Evolutionary conservation across 352 stramenopile species (phyloP).

Genomic region (Phytophthora cryptogea): DNA sequence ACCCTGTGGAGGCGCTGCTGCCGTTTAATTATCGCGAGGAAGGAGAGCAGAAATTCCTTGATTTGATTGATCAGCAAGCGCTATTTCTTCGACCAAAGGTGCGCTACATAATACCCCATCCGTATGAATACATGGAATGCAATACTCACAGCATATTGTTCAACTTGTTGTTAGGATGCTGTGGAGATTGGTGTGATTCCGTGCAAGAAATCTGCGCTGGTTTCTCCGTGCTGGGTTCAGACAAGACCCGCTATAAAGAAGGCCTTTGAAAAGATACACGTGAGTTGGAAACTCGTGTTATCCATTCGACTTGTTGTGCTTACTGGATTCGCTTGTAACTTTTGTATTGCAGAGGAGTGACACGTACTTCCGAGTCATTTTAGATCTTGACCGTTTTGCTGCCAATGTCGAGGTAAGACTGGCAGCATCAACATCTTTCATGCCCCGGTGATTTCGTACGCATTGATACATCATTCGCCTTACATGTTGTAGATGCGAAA

Average conservation of each 20-base stretch:
- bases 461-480: not conserved
- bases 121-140: not conserved
- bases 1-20: slow-evolving; percentile 58
- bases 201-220: slow-evolving; percentile 48
- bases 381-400: slow-evolving; percentile 67
- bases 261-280: slow-evolving; percentile 72
- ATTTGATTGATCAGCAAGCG: slow-evolving; percentile 58
- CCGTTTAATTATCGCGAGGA: slow-evolving; percentile 63
- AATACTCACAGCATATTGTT: not conserved
- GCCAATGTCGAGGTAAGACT: slow-evolving; percentile 50
- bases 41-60: slow-evolving; percentile 66
- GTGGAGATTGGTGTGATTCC: slow-evolving; percentile 78
- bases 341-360: slow-evolving; percentile 52
- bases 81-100: slow-evolving; percentile 75
- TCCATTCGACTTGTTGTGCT: slow-evolving; percentile 2
- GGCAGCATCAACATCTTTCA: not conserved
- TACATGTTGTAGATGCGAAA: slow-evolving; percentile 42
- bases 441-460: not conserved
- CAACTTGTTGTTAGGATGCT: slow-evolving; percentile 32
- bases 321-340: slow-evolving; percentile 3
- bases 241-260: slow-evolving; percentile 56
- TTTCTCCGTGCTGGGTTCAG: slow-evolving; percentile 73
- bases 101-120: not conserved
- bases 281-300: slow-evolving; percentile 19
- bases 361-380: slow-evolving; percentile 52